A percentile compares a stretch with the other conserved stretches of the same genome.
Conservation (phyloP, 1,284 basidiomycete genomes). For the Tylopilus sp. region DNA sequence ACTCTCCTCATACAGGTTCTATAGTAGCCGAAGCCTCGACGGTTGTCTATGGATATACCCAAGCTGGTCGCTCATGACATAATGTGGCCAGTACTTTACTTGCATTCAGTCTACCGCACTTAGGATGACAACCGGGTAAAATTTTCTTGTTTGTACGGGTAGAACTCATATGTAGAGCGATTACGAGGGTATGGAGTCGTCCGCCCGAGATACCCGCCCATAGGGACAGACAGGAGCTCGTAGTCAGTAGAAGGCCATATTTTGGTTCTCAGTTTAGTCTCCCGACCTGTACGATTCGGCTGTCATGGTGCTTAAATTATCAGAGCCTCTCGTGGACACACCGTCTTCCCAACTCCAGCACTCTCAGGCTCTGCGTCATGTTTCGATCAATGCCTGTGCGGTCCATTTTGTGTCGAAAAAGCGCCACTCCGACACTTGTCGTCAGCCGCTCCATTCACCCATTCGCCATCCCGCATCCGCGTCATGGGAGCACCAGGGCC, state of each 20-base stretch:
- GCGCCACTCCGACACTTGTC: neutral
- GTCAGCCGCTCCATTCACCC: neutral
- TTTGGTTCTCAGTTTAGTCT: too few species aligned
- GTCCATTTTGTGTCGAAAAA: neutral
- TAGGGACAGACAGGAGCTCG: too few species aligned
- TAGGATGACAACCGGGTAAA: neutral
- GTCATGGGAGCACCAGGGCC: constrained; percentile 13
- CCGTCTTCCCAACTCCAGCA: neutral
- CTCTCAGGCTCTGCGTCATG: constrained; percentile 10
- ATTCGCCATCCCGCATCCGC: neutral
- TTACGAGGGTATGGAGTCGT: too few species aligned
- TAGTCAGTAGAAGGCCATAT: too few species aligned
- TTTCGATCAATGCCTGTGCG: constrained; percentile 12
- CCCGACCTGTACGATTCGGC: too few species aligned
- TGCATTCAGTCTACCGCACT: neutral
- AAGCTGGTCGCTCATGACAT: constrained; percentile 4
- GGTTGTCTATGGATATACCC: constrained; percentile 11
- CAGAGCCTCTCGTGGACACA: neutral
- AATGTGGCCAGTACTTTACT: neutral
- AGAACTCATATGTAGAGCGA: neutral
- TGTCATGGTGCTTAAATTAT: too few species aligned
- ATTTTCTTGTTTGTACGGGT: neutral
- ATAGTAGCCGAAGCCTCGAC: constrained; percentile 6
- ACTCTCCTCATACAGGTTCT: constrained; percentile 16
- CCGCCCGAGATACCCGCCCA: too few species aligned